phyloP scores from a whole-genome alignment of 345 rosid genomes.

The Syzygium aromaticum region DNA sequence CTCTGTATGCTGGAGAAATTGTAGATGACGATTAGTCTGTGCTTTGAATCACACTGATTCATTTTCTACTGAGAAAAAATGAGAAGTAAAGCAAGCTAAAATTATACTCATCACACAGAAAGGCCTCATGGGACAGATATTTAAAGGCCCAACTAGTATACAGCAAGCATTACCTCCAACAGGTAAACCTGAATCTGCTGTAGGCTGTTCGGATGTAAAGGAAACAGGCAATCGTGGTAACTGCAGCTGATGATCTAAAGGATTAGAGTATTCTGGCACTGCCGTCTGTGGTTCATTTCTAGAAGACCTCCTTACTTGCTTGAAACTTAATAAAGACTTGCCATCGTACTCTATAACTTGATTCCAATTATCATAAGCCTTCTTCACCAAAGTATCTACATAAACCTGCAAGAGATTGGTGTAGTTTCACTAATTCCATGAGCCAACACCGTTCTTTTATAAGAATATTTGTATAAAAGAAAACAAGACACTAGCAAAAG shows the following conservation, averaged over 20 bases:
- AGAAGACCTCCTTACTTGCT: conserved; percentile 54
- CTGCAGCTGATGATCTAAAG: conserved; percentile 47
- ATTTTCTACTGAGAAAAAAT: neutral
- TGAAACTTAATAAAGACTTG: conserved; percentile 58
- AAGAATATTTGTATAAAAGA: neutral
- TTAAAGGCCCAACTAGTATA: neutral
- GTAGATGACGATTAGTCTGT: neutral
- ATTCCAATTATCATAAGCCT: conserved; percentile 93
- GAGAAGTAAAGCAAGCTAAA: neutral
- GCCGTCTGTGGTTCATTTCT: conserved; percentile 39
- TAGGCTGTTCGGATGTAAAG: conserved; percentile 37
- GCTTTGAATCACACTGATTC: neutral
- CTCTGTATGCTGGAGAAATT: neutral
- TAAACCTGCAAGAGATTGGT: conserved; percentile 42
- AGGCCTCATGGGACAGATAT: neutral
- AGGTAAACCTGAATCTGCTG: conserved; percentile 38
- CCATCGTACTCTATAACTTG: conserved; percentile 86
- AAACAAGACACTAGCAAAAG: neutral
- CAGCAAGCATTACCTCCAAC: conserved; percentile 40
- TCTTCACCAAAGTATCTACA: conserved; percentile 81
- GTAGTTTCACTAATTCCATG: neutral
- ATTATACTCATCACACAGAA: neutral
- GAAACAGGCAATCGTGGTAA: conserved; percentile 38
- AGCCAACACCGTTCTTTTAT: neutral
- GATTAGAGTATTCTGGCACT: conserved; percentile 29